Conservation (phyloP, 352 stramenopile genomes). For the Phytophthora chlamydospora region DNA sequence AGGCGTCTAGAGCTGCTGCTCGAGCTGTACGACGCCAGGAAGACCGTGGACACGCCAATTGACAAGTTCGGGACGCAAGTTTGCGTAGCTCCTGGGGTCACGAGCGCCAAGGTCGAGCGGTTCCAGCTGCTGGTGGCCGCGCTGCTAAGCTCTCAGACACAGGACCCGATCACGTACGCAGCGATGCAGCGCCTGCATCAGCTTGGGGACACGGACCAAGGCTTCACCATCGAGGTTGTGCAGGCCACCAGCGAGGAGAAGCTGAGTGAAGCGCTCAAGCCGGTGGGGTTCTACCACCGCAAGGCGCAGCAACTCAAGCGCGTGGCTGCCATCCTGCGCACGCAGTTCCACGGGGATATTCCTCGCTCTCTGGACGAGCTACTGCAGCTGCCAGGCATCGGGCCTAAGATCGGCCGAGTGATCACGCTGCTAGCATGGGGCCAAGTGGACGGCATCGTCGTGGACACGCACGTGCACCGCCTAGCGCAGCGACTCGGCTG, state of each 20-base stretch:
- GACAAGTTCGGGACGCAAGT: conserved; percentile 74
- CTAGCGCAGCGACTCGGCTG: conserved; percentile 68
- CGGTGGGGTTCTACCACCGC: conserved; percentile 76
- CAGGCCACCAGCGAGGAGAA: conserved; percentile 32
- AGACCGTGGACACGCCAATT: conserved; percentile 53
- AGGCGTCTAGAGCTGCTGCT: conserved; percentile 45
- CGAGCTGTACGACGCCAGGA: conserved; percentile 40
- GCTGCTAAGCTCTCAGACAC: conserved; percentile 77
- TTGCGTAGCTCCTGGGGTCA: conserved; percentile 45
- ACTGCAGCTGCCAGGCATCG: conserved; percentile 61
- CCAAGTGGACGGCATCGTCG: conserved; percentile 68
- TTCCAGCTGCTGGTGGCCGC: conserved; percentile 74
- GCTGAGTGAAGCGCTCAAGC: conserved; percentile 58
- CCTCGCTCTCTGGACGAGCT: conserved; percentile 51
- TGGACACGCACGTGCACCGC: conserved; percentile 84
- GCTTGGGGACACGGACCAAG: conserved; percentile 34
- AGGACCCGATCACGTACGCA: conserved; percentile 67
- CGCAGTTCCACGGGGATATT: conserved; percentile 52
- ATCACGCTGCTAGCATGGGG: conserved; percentile 69
- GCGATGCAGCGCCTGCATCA: conserved; percentile 76
- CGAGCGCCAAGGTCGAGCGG: conserved; percentile 37
- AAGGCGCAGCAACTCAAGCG: conserved; percentile 73
- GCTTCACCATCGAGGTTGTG: conserved; percentile 59
- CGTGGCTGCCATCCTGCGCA: conserved; percentile 49
- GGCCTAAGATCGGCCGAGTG: conserved; percentile 77